A percentile compares a stretch with the other conserved stretches of the same genome.
Evolutionary conservation across 768 basidiomycete genomes (phyloP).

Genomic region (Tricholoma sp.): DNA sequence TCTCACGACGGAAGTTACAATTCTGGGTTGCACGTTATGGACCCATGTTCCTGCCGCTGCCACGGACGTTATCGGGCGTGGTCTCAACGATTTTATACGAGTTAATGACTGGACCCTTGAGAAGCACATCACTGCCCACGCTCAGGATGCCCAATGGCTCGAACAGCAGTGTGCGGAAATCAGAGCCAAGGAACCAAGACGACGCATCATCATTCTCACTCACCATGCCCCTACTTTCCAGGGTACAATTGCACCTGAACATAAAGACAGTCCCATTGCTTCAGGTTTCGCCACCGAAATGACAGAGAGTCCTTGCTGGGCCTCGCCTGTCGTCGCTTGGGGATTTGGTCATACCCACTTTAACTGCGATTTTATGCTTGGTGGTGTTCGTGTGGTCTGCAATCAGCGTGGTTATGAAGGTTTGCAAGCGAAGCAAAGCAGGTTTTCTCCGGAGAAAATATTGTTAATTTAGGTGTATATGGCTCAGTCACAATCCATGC

Average conservation of each 20-base stretch:
- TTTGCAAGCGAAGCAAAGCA: not conserved
- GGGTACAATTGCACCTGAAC: constrained; percentile 28
- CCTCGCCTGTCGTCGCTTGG: constrained; percentile 27
- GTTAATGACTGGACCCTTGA: not conserved
- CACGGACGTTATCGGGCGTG: not conserved
- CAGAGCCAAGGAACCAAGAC: constrained; percentile 20
- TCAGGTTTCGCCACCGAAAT: constrained; percentile 31
- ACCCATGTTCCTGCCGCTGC: not conserved
- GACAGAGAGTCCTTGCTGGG: constrained; percentile 21
- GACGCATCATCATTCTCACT: constrained; percentile 30
- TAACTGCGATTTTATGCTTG: constrained; percentile 29
- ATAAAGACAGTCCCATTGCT: constrained; percentile 16
- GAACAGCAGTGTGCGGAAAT: constrained; percentile 19
- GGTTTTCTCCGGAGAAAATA: not conserved
- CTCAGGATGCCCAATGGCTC: constrained; percentile 29
- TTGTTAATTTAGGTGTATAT: not conserved
- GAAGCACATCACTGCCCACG: not conserved
- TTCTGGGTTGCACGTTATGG: not conserved
- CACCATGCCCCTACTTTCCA: constrained; percentile 36
- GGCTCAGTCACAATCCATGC: not conserved
- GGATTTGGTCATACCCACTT: constrained; percentile 39
- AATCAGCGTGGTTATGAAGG: constrained; percentile 28
- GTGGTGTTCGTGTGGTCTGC: constrained; percentile 28
- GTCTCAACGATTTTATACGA: not conserved
- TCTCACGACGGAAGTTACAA: not conserved